Evolutionary conservation across 148 eudicot genomes (phyloP), one percentile per base, ranked within the genome.

Genomic region (Vaccinium myrtillus): DNA sequence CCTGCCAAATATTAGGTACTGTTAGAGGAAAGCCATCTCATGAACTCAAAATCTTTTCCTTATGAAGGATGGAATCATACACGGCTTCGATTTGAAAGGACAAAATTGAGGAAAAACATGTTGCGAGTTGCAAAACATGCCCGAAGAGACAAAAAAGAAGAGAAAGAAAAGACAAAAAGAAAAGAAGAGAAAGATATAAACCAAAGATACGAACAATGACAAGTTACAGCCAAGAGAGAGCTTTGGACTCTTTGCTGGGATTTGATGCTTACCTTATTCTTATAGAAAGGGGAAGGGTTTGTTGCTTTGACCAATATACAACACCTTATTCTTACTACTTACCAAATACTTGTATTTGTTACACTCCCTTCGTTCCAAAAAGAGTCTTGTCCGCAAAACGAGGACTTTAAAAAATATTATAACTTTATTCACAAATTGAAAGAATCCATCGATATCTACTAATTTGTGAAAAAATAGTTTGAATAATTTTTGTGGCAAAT

Each of bases 1-100:
- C 99, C 98, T 97, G 98, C 76, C 48, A 82, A 84, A 75, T 59
- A 49, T 59, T 32, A 69, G 32, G 43, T 69, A 18, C 19, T 32
- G 43, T 70, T 70, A 70, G 2, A 14, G 14, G 30, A 36, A 48
- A 55, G 75, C 77, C 76, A 61, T 65, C 8, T 49, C 61, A 30
- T 14, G 21, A 61, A 58, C 23, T 76, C n/a, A 12, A 56, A 54
- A 61, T 27, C 59, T 82, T 48, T 79, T 56, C 71, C 71, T 59
- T 43, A n/a, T 13, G n/a, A 56, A 32, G 0, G 21, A 32, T 2
- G 15, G 50, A 58, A 23, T 63, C 30, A 23, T 12, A 25, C 8
- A n/a, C 39, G 6, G 49, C 13, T 46, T 75, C 21, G 16, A 14
- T 39, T 46, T 46, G 13, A 15, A 30, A 71, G 6, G 80, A 77